phyloP scores from a whole-genome alignment of 495 filamentous ascomycete species.

The Penicillium coffeae region DNA sequence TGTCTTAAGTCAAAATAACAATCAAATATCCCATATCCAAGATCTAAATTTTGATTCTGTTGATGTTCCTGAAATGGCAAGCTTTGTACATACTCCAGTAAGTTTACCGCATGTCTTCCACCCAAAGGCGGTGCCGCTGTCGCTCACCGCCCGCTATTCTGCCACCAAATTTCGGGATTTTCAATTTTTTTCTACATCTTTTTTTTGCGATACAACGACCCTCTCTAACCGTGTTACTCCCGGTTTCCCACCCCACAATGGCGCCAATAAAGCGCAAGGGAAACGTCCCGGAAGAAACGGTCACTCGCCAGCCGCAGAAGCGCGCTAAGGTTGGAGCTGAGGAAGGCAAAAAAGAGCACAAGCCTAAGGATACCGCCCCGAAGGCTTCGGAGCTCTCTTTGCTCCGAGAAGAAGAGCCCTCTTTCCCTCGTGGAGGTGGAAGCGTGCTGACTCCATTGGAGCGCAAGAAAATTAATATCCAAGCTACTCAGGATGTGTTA shows the following conservation, averaged over 20 bases:
- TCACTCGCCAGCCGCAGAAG: conserved; percentile 41
- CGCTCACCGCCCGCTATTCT: conserved; percentile 20
- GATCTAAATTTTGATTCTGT: not conserved
- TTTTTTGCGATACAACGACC: conserved; percentile 21
- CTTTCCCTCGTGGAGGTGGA: conserved; percentile 90
- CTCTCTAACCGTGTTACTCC: conserved; percentile 26
- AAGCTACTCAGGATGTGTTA: conserved; percentile 87
- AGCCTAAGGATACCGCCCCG: conserved; percentile 30
- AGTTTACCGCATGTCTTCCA: not conserved
- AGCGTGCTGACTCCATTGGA: conserved; percentile 90
- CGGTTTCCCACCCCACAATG: conserved; percentile 38
- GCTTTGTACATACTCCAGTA: not conserved
- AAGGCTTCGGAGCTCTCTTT: conserved; percentile 45
- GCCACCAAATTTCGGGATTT: conserved; percentile 28
- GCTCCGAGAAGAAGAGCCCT: conserved; percentile 71
- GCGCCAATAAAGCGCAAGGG: conserved; percentile 53
- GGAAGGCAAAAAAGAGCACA: conserved; percentile 33
- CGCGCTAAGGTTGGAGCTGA: conserved; percentile 44
- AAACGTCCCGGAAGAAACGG: conserved; percentile 35
- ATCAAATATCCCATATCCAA: too few relatives aligned
- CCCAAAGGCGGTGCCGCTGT: conserved; percentile 7
- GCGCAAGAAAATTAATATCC: conserved; percentile 91
- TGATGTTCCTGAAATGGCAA: not conserved
- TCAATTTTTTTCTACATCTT: conserved; percentile 26
- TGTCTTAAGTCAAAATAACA: too few relatives aligned